These are phyloP conservation scores for Hanseniaspora lindneri DNA, from an alignment of 805 yeast genomes.

Conservation along the genomic window DNA sequence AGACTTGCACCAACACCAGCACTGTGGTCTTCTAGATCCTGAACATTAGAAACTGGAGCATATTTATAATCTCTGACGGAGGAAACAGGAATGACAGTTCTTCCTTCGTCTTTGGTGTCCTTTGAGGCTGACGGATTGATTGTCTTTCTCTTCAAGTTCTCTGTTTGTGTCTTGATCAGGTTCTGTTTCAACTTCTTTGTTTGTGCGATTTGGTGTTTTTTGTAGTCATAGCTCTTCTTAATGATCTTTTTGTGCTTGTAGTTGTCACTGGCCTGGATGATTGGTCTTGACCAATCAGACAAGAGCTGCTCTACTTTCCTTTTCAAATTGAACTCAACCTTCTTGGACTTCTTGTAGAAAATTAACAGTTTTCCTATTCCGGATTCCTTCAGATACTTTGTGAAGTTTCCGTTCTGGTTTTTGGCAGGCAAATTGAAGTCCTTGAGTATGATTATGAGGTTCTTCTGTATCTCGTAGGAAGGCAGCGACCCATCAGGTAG, in stretches of 20 bases:
- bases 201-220: slow-evolving; percentile 34
- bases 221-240: slow-evolving; percentile 55
- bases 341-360: slow-evolving; percentile 82
- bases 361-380: slow-evolving; percentile 88
- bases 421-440: slow-evolving; percentile 44
- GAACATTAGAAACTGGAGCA: slow-evolving; percentile 69
- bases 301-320: slow-evolving; percentile 80
- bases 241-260: slow-evolving; percentile 76
- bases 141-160: slow-evolving; percentile 24
- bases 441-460: slow-evolving; percentile 30
- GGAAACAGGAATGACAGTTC: slow-evolving; percentile 94
- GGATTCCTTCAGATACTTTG: slow-evolving; percentile 86
- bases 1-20: slow-evolving; percentile 42
- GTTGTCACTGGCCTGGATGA: slow-evolving; percentile 88
- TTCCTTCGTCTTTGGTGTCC: slow-evolving; percentile 40
- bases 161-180: slow-evolving; percentile 26
- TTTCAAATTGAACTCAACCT: slow-evolving; percentile 78
- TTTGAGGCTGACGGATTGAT: slow-evolving; percentile 1
- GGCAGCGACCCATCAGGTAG: slow-evolving; percentile 96
- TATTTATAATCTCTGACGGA: slow-evolving; percentile 77
- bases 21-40: slow-evolving; percentile 28
- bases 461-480: slow-evolving; percentile 91
- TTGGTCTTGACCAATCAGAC: slow-evolving; percentile 98
- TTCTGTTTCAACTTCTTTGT: slow-evolving; percentile 19
- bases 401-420: slow-evolving; percentile 75